Conservation (phyloP, 805 yeast genomes). For the Yarrowia bubula region DNA sequence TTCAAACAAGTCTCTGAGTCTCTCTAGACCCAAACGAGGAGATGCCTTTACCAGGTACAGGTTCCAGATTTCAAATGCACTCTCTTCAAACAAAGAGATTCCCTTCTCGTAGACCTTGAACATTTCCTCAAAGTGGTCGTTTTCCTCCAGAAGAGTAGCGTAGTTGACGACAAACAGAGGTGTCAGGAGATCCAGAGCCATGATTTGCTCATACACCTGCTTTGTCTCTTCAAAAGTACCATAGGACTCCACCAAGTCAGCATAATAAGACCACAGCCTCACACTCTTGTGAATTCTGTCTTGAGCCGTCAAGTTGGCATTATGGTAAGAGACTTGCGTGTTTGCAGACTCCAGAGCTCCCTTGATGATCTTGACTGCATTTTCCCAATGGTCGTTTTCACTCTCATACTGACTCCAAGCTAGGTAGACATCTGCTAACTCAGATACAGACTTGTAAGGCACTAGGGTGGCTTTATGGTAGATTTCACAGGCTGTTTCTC, state of each 20-base stretch:
- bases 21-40: constrained; percentile 45
- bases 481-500: constrained; percentile 59
- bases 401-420: constrained; percentile 73
- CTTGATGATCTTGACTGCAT: constrained; percentile 45
- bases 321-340: constrained; percentile 41
- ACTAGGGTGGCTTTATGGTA: constrained; percentile 66
- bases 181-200: constrained; percentile 63
- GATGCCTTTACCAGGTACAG: constrained; percentile 56
- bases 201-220: constrained; percentile 52
- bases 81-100: constrained; percentile 54
- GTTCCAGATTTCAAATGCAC: constrained; percentile 69
- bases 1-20: constrained; percentile 73
- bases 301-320: constrained; percentile 44
- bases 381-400: constrained; percentile 48
- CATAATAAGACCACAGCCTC: constrained; percentile 68
- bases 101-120: constrained; percentile 69
- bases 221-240: constrained; percentile 42
- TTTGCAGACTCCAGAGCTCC: constrained; percentile 41
- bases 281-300: constrained; percentile 57
- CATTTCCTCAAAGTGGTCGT: constrained; percentile 48
- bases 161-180: constrained; percentile 65
- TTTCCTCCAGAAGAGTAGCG: constrained; percentile 56
- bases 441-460: constrained; percentile 61
- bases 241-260: constrained; percentile 56
- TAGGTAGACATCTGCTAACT: constrained; percentile 66